phyloP scores from a whole-genome alignment of 345 rosid species.

The Firmiana major region DNA sequence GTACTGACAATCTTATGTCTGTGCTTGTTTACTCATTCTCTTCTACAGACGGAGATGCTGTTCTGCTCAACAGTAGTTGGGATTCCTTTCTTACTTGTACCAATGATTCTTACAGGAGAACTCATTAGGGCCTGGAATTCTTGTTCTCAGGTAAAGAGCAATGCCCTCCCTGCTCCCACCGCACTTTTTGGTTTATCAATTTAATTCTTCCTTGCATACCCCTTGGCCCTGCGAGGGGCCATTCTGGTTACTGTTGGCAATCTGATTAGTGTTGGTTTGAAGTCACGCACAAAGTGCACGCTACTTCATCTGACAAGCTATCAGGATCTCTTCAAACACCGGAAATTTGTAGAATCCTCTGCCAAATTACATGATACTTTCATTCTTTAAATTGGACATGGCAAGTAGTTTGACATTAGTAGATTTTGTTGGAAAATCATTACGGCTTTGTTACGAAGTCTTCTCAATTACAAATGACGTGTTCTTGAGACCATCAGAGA shows the following conservation, averaged over 20 bases:
- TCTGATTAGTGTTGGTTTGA: too few species aligned
- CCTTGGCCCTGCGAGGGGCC: neutral
- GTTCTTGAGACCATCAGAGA: neutral
- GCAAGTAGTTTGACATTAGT: neutral
- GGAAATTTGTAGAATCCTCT: too few species aligned
- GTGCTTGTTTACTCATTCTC: neutral
- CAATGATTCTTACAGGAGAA: conserved; percentile 97
- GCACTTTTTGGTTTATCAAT: neutral
- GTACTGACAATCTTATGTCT: neutral
- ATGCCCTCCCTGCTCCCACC: neutral
- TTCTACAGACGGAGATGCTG: conserved; percentile 79
- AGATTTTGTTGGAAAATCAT: neutral
- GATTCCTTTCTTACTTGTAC: conserved; percentile 80
- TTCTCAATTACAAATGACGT: neutral
- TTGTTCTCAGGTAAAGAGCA: conserved; percentile 63
- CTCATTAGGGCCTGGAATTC: conserved; percentile 89
- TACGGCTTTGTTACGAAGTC: neutral
- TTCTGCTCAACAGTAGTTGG: conserved; percentile 93
- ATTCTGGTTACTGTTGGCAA: too few species aligned
- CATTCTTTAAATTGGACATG: neutral
- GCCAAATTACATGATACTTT: neutral
- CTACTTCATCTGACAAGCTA: neutral
- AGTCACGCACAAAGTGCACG: neutral
- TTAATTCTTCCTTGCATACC: neutral
- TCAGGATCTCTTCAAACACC: too few species aligned